phyloP scores from a whole-genome alignment of 257 asterid species.

The Lithospermum erythrorhizon region DNA sequence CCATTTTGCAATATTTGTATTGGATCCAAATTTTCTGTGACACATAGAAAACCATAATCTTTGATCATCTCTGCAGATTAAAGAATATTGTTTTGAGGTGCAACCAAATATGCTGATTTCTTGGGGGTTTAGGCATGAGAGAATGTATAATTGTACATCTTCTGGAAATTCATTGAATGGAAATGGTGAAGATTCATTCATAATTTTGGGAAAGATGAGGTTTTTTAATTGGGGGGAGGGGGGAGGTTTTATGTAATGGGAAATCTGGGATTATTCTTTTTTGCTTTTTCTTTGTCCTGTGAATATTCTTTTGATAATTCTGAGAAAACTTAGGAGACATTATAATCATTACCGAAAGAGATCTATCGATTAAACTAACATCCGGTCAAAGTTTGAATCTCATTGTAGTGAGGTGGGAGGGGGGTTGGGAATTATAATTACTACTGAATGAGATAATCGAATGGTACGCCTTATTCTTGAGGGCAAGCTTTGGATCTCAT shows the following conservation, averaged over 20 bases:
- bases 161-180: conserved; percentile 83
- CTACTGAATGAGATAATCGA: too few species aligned
- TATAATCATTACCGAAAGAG: too few species aligned
- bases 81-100: conserved; percentile 54
- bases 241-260: background rate
- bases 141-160: conserved; percentile 79
- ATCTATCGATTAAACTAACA: too few species aligned
- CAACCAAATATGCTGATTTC: conserved; percentile 62
- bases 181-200: background rate
- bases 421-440: too few species aligned
- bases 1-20: conserved; percentile 69
- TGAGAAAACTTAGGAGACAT: too few species aligned
- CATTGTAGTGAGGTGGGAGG: too few species aligned
- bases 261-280: conserved; percentile 8
- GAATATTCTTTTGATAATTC: too few species aligned
- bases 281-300: background rate
- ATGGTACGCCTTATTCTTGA: too few species aligned
- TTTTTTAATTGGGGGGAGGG: background rate
- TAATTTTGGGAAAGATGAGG: background rate
- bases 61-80: conserved; percentile 60
- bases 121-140: conserved; percentile 60
- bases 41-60: conserved; percentile 86
- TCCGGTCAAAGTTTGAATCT: too few species aligned
- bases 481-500: too few species aligned
- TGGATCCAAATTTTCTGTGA: conserved; percentile 81